These are phyloP conservation scores for Abrus pulchellus DNA, from an alignment of 306 rosid genomes.

Conservation along the genomic window DNA sequence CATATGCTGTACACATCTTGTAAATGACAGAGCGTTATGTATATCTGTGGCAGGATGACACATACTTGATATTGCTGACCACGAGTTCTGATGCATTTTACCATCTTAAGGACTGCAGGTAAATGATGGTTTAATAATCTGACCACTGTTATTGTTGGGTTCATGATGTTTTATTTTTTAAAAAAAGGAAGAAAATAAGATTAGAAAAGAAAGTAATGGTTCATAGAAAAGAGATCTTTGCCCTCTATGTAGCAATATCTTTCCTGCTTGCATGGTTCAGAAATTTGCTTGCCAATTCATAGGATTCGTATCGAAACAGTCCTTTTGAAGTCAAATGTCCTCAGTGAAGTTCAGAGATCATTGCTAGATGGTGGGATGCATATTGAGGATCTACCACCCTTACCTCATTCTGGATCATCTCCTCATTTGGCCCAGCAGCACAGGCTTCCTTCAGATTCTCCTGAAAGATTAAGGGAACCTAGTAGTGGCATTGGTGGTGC, in stretches of 20 bases:
- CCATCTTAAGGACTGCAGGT: constrained; percentile 98
- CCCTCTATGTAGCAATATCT: constrained; percentile 14
- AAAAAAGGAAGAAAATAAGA: neutral
- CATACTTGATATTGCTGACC: constrained; percentile 87
- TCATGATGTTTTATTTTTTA: neutral
- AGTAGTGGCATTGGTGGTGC: constrained; percentile 73
- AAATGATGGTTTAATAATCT: constrained; percentile 41
- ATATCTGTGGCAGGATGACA: constrained; percentile 72
- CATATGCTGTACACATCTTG: constrained; percentile 25
- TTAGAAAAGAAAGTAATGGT: constrained; percentile 20
- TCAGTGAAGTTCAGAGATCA: constrained; percentile 87
- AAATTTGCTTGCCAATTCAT: constrained; percentile 51
- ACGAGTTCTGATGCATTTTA: constrained; percentile 88
- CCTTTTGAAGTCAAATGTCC: constrained; percentile 90
- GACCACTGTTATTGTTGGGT: constrained; percentile 34
- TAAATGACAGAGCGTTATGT: constrained; percentile 26
- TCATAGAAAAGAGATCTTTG: constrained; percentile 26
- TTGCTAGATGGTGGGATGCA: constrained; percentile 91
- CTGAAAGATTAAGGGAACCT: constrained; percentile 69
- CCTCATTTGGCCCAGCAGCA: constrained; percentile 74
- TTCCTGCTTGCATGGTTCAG: constrained; percentile 36
- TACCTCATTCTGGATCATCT: constrained; percentile 67
- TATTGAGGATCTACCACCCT: constrained; percentile 82
- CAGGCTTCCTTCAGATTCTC: constrained; percentile 68
- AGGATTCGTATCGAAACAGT: constrained; percentile 88